Base-by-base conservation (phyloP, 768 basidiomycete genomes). In the Tephrocybe sp. region DNA sequence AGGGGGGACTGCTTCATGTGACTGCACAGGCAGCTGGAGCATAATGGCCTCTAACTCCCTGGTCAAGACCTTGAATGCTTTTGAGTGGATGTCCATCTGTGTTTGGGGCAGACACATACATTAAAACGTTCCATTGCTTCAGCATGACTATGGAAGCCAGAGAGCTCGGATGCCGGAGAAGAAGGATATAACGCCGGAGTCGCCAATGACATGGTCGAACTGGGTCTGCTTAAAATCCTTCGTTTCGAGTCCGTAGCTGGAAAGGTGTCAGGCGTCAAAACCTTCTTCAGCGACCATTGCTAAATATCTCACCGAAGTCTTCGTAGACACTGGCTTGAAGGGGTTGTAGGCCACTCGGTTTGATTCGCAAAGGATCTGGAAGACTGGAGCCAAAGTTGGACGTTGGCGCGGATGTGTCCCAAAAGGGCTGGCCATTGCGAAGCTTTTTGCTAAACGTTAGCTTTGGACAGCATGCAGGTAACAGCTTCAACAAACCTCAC, bases 281-380 rank as follows among this genome's bases (percentile, higher is more conserved):
- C n/a, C 27, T 29, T 5, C 27, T 5, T 5, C 27, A 25, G 24
- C 22, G 34, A 4, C 6, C 22, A 2, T 21, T 3, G 27, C 29
- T n/a, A n/a, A n/a, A 9, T 13, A 19, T 24, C 69, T 57, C 61
- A 82, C 92, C 86, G 56, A 99, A 98, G 63, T 99, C 97, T 58
- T 97, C 94, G 68, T 99, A 99, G 10, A 99, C 93, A 40, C 82
- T 80, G 29, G 84, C 69, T 66, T 99, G 97, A 56, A 84, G 81
- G 16, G 79, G 72, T 54, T 91, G 86, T 9, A 99, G 72, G 31
- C 97, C 97, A 37, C 75, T 82, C 10, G 83, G 74, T 61, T 90
- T 88, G 64, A 98, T 81, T 30, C 94, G 83, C 41, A 99, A 73
- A 22, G 90, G 85, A 57, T 98, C 94, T 3, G 97, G 97, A 36